phyloP scores from a whole-genome alignment of 139 green algal species.

The Deuterostichococcus epilithicus region DNA sequence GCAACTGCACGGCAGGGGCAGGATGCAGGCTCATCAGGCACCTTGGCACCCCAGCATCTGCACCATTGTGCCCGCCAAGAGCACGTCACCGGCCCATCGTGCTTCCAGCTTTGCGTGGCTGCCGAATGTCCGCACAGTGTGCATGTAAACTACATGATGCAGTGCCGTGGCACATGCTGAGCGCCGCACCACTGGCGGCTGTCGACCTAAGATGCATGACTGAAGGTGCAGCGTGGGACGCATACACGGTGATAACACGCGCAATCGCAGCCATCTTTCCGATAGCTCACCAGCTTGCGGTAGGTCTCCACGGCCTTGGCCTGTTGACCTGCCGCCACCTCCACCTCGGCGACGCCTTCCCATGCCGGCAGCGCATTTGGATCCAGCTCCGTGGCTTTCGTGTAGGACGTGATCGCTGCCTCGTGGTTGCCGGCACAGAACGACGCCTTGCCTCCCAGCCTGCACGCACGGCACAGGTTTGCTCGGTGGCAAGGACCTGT shows the following conservation, averaged over 20 bases:
- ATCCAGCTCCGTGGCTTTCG: constrained; percentile 5
- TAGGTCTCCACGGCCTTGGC: constrained; percentile 34
- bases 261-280: neutral
- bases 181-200: neutral
- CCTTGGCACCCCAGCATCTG: neutral
- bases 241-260: too few species aligned
- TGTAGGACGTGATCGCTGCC: neutral
- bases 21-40: neutral
- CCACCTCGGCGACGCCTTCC: constrained; percentile 28
- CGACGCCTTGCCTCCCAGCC: constrained; percentile 10
- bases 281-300: constrained; percentile 16
- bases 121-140: neutral
- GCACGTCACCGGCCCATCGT: neutral
- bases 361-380: constrained; percentile 2
- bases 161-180: neutral
- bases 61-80: neutral
- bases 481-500: neutral
- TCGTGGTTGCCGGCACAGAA: constrained; percentile 6
- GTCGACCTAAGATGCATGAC: neutral
- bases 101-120: neutral
- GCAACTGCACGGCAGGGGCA: constrained; percentile 9
- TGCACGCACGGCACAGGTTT: neutral
- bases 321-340: constrained; percentile 25
- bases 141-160: neutral
- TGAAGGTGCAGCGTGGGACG: neutral